Base-by-base conservation (phyloP, 768 basidiomycete genomes). In the Piloderma croceum region DNA sequence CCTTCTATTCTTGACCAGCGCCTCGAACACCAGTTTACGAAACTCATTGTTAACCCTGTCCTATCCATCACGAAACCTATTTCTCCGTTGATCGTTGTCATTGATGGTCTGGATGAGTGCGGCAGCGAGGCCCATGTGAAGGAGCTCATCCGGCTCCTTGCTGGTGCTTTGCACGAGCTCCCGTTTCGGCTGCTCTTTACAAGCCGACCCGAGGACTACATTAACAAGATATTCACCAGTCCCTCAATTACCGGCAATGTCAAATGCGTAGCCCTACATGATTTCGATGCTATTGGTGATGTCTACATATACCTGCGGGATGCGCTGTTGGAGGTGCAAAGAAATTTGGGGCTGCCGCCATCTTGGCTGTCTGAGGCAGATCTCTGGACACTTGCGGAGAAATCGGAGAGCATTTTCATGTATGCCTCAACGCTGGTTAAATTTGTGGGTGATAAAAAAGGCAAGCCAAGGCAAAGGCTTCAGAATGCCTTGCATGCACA, bases 121-220 rank as follows among this genome's bases (percentile, higher is more conserved):
- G n/a, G n/a, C n/a, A n/a, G n/a, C n/a, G n/a, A n/a, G n/a, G n/a
- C n/a, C n/a, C n/a, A n/a, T n/a, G n/a, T n/a, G n/a, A n/a, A n/a
- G n/a, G n/a, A n/a, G n/a, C n/a, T n/a, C n/a, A n/a, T n/a, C n/a
- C n/a, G n/a, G n/a, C n/a, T n/a, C n/a, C n/a, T n/a, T n/a, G n/a
- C n/a, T n/a, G n/a, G n/a, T n/a, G n/a, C n/a, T n/a, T n/a, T n/a
- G n/a, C n/a, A n/a, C n/a, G n/a, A 39, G 7, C 11, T 58, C 23
- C 57, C 54, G 5, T 39, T 56, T 17, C 35, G 50, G 10, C 51
- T 56, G 33, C 39, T 57, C 9, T 39, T 60, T n/a, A 44, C 52
- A 13, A 62, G 59, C 42, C 51, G 61, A 4, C 53, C 53, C 3
- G 61, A 62, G 35, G 44, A 42, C n/a, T 45, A 53, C 19, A 56